Evolutionary conservation across 768 basidiomycete species (phyloP).

Genomic region (Xerocomellus chrysenteron): DNA sequence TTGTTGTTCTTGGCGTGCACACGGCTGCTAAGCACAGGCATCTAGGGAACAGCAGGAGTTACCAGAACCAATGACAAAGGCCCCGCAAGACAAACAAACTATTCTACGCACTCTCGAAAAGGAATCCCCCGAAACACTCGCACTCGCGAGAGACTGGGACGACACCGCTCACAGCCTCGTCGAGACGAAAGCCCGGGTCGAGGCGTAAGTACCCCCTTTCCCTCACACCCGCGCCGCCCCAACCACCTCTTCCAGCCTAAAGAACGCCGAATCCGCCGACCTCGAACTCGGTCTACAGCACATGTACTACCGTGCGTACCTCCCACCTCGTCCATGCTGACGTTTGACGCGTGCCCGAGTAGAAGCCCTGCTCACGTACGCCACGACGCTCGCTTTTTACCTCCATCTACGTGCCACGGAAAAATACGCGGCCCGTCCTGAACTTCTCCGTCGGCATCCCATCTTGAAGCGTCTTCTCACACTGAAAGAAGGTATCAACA

Average conservation of each 20-base stretch:
- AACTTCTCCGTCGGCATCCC: slow-evolving; percentile 65
- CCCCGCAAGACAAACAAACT: slow-evolving; percentile 57
- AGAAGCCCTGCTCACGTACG: slow-evolving; percentile 91
- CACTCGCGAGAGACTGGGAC: slow-evolving; percentile 82
- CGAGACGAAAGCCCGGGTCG: slow-evolving; percentile 52
- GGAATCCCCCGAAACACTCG: slow-evolving; percentile 74
- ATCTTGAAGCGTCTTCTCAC: slow-evolving; percentile 74
- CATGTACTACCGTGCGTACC: slow-evolving; percentile 80
- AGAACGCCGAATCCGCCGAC: slow-evolving; percentile 48
- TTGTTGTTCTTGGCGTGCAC: not conserved
- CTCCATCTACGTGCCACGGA: slow-evolving; percentile 76
- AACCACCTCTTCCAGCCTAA: slow-evolving; percentile 40
- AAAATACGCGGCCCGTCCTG: slow-evolving; percentile 60
- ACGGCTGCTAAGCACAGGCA: slow-evolving; percentile 3
- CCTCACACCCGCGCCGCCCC: not conserved
- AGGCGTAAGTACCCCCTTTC: slow-evolving; percentile 43
- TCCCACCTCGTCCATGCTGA: not conserved
- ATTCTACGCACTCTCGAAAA: slow-evolving; percentile 70
- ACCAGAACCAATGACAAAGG: slow-evolving; percentile 15
- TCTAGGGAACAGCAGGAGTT: slow-evolving; percentile 17
- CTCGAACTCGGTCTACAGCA: slow-evolving; percentile 71
- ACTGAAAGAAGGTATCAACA: slow-evolving; percentile 78
- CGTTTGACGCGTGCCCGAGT: slow-evolving; percentile 3
- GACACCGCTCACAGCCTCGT: slow-evolving; percentile 58
- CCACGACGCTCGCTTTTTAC: slow-evolving; percentile 90